These are phyloP conservation scores for Candida sp. DNA, from an alignment of 1,139 yeast species.

Conservation along the genomic window DNA sequence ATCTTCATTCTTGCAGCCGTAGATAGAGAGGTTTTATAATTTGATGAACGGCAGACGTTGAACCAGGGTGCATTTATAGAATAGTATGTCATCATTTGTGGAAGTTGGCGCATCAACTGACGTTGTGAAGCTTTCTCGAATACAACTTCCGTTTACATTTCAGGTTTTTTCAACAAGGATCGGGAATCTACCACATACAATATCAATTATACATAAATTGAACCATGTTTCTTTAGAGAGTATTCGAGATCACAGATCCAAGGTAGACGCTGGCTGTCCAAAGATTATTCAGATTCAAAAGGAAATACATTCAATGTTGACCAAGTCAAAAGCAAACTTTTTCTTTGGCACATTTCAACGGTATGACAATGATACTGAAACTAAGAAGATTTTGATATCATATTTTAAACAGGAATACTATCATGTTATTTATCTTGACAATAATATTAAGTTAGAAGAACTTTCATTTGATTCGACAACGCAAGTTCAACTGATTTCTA, in stretches of 20 bases:
- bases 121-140: neutral
- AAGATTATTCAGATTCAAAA: neutral
- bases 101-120: neutral
- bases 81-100: neutral
- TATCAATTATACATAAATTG: neutral
- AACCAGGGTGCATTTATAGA: neutral
- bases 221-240: neutral
- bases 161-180: neutral
- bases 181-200: neutral
- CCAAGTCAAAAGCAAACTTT: neutral
- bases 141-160: constrained; percentile 5
- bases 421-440: neutral
- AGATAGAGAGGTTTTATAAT: neutral
- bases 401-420: neutral
- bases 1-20: no score
- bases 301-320: neutral
- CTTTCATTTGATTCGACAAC: neutral
- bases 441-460: neutral
- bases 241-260: neutral
- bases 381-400: neutral
- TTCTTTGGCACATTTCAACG: neutral
- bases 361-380: neutral
- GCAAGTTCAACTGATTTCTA: neutral
- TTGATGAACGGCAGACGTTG: neutral
- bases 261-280: neutral